Percentiles rank a stretch among this genome's conserved stretches.
Evolutionary conservation across 768 basidiomycete genomes (phyloP).

Genomic region (Exidia glandulosa): DNA sequence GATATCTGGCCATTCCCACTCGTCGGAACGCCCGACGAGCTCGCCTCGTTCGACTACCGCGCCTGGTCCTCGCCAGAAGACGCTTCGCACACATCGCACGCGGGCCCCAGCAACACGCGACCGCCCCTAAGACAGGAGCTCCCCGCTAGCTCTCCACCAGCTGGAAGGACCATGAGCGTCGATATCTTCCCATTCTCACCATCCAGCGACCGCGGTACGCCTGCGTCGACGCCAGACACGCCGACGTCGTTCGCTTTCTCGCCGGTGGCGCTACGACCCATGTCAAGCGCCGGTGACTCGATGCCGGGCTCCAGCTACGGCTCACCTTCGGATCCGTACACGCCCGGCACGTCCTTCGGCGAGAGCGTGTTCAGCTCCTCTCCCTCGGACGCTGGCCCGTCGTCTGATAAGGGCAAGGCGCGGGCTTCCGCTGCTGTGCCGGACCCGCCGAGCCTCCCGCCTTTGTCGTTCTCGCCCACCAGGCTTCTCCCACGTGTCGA

Average conservation of each 20-base stretch:
- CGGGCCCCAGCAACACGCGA: too few relatives aligned
- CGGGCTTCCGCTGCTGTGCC: constrained; percentile 14
- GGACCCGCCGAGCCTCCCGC: constrained; percentile 49
- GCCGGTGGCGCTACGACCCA: not conserved
- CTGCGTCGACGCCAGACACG: constrained; percentile 18
- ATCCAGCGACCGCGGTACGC: constrained; percentile 1
- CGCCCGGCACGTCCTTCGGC: constrained; percentile 4
- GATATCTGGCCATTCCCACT: too few relatives aligned
- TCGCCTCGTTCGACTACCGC: too few relatives aligned
- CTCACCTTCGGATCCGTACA: not conserved
- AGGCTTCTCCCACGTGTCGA: constrained; percentile 32
- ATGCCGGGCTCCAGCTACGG: constrained; percentile 1
- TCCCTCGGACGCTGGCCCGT: constrained; percentile 19
- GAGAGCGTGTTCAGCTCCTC: constrained; percentile 4
- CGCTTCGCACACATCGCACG: too few relatives aligned
- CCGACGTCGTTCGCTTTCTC: constrained; percentile 12
- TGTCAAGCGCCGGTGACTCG: not conserved
- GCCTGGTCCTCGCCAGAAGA: too few relatives aligned
- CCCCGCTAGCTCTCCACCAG: too few relatives aligned
- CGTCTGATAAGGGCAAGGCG: constrained; percentile 48
- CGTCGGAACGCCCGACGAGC: too few relatives aligned
- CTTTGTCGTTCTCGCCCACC: constrained; percentile 48
- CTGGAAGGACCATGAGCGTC: too few relatives aligned
- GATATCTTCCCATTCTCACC: not conserved
- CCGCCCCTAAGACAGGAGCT: too few relatives aligned